A percentile compares a stretch with the other conserved stretches of the same genome.
Evolutionary conservation across 768 basidiomycete genomes (phyloP).

Genomic region (Lactarius quietus): DNA sequence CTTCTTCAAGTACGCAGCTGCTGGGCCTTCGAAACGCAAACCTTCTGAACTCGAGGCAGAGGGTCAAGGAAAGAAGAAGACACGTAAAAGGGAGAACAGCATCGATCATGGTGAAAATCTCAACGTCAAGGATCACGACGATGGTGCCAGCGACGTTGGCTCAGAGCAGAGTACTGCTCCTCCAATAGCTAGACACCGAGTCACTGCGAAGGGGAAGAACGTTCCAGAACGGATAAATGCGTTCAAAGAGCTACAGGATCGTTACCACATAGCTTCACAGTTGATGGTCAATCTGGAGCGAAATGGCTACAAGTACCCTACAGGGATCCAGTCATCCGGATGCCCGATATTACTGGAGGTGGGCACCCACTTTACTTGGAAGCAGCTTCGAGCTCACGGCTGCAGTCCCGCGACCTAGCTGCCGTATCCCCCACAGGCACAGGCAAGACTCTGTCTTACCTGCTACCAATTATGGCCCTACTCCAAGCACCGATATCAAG

Average conservation of each 20-base stretch:
- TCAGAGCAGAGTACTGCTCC: slow-evolving; percentile 26
- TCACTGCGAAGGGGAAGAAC: slow-evolving; percentile 68
- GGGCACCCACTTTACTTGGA: slow-evolving; percentile 25
- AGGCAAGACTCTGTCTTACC: slow-evolving; percentile 93
- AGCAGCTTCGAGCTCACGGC: not conserved
- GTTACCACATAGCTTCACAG: slow-evolving; percentile 55
- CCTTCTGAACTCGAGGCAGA: slow-evolving; percentile 19
- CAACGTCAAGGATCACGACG: slow-evolving; percentile 30
- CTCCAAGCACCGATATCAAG: slow-evolving; percentile 54
- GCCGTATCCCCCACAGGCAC: slow-evolving; percentile 97
- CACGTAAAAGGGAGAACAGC: slow-evolving; percentile 14
- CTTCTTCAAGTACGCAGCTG: slow-evolving; percentile 85
- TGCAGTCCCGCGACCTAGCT: slow-evolving; percentile 76
- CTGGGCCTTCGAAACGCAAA: slow-evolving; percentile 53
- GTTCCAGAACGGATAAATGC: slow-evolving; percentile 56
- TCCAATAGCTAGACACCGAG: slow-evolving; percentile 52
- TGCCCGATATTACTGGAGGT: slow-evolving; percentile 81
- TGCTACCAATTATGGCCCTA: slow-evolving; percentile 72
- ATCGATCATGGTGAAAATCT: slow-evolving; percentile 30
- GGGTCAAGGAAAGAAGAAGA: slow-evolving; percentile 11
- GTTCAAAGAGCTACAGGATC: slow-evolving; percentile 56
- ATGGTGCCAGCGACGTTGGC: slow-evolving; percentile 28
- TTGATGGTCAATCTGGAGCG: slow-evolving; percentile 61
- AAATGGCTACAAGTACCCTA: slow-evolving; percentile 63
- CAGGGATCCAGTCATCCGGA: slow-evolving; percentile 76